Percentiles rank a stretch among this genome's conserved stretches.
These are phyloP conservation scores for Aureobasidium sp. DNA, from an alignment of 2,329 filamentous ascomycete genomes.

Conservation along the genomic window DNA sequence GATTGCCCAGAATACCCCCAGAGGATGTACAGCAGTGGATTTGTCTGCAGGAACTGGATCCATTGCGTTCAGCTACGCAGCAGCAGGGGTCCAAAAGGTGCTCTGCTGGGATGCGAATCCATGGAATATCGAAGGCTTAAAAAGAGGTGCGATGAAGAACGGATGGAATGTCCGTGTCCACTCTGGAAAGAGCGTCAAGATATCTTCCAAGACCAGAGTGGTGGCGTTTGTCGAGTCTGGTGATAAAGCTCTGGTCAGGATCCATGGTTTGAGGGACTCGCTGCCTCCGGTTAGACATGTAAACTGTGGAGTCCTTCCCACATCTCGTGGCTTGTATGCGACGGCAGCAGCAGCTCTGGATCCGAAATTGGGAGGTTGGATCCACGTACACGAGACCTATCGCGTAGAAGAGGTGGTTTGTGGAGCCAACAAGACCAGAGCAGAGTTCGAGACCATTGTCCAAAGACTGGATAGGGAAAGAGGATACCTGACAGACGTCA, in stretches of 20 bases:
- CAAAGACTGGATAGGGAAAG: constrained; percentile 14
- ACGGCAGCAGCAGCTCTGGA: constrained; percentile 43
- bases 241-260: constrained; percentile 23
- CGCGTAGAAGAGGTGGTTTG: constrained; percentile 37
- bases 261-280: constrained; percentile 18
- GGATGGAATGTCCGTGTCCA: constrained; percentile 25
- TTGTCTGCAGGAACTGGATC: constrained; percentile 92
- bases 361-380: constrained; percentile 40
- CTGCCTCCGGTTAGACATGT: constrained; percentile 44
- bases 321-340: constrained; percentile 41
- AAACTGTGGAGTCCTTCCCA: constrained; percentile 50
- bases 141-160: constrained; percentile 33
- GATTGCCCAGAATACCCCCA: constrained; percentile 15
- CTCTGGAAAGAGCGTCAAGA: not conserved
- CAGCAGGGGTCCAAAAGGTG: constrained; percentile 57
- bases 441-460: constrained; percentile 21
- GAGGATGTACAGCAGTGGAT: constrained; percentile 48
- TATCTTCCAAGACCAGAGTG: constrained; percentile 19
- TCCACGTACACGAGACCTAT: constrained; percentile 54
- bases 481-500: not conserved
- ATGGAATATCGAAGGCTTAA: constrained; percentile 39
- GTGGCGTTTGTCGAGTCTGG: constrained; percentile 36
- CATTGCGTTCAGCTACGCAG: constrained; percentile 77
- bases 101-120: constrained; percentile 82
- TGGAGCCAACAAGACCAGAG: constrained; percentile 33